Evolutionary conservation across 2,329 filamentous ascomycete species (phyloP).

Genomic region (Exserohilum rostratum): DNA sequence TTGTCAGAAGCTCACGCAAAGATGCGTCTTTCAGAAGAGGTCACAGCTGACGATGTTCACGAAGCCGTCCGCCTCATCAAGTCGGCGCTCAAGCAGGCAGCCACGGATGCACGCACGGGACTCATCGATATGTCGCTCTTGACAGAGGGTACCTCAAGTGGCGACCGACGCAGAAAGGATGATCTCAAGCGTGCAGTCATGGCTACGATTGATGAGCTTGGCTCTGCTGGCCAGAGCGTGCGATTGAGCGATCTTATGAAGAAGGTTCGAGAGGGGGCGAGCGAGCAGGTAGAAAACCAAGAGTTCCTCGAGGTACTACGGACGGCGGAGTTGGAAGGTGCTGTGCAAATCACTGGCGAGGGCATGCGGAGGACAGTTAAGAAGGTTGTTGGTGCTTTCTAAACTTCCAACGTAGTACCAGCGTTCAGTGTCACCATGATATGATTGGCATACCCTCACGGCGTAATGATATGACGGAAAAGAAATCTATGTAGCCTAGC

Average conservation of each 20-base stretch:
- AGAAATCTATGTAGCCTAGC: not conserved
- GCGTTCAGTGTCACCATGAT: not conserved
- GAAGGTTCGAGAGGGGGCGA: conserved; percentile 65
- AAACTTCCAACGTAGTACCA: not conserved
- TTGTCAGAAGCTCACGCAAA: conserved; percentile 95
- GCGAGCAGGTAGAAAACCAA: conserved; percentile 69
- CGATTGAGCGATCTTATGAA: conserved; percentile 80
- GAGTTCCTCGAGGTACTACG: conserved; percentile 87
- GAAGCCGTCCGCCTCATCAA: conserved; percentile 95
- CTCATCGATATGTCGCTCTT: conserved; percentile 96
- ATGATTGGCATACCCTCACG: not conserved
- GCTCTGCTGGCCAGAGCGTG: conserved; percentile 64
- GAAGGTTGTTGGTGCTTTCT: conserved; percentile 60
- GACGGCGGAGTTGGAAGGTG: conserved; percentile 81
- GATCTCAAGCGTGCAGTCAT: conserved; percentile 84
- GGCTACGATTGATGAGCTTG: conserved; percentile 77
- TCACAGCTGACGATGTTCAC: conserved; percentile 80
- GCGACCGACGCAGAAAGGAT: conserved; percentile 80
- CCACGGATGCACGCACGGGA: conserved; percentile 89
- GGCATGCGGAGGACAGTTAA: conserved; percentile 82
- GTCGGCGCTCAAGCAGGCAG: conserved; percentile 91
- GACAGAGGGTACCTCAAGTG: conserved; percentile 89
- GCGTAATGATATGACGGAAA: not conserved
- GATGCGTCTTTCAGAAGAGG: conserved; percentile 82
- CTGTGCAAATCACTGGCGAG: conserved; percentile 80